A percentile compares a stretch with the other conserved stretches of the same genome.
Conservation (phyloP, 108 stramenopile species). For the Nitzschia sp. region DNA sequence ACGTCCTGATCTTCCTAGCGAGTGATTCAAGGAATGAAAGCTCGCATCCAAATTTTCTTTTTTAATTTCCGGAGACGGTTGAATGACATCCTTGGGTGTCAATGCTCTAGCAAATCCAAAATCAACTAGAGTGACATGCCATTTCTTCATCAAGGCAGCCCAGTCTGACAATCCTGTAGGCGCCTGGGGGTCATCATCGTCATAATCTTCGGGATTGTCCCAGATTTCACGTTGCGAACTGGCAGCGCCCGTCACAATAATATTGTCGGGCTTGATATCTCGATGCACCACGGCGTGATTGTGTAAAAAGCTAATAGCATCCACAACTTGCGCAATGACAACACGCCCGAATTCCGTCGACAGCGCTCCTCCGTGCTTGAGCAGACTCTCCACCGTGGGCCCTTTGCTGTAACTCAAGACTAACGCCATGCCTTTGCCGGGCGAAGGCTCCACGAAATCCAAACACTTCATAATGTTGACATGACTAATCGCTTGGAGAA, state of each 20-base stretch:
- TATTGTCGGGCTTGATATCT: constrained; percentile 79
- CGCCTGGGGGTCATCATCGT: constrained; percentile 2
- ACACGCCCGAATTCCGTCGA: constrained; percentile 48
- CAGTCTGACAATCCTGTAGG: constrained; percentile 26
- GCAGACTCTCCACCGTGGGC: constrained; percentile 52
- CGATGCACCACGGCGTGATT: constrained; percentile 74
- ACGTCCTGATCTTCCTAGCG: not conserved
- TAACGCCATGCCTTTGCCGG: constrained; percentile 14
- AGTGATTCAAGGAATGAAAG: not conserved
- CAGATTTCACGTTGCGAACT: constrained; percentile 17
- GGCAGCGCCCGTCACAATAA: constrained; percentile 16
- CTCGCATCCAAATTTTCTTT: constrained; percentile 1
- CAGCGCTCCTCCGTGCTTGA: constrained; percentile 64
- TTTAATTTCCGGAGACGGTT: constrained; percentile 8
- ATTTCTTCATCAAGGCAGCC: constrained; percentile 28
- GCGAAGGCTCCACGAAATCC: constrained; percentile 37
- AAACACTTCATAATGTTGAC: constrained; percentile 66
- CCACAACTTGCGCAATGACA: constrained; percentile 60
- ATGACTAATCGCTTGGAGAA: constrained; percentile 53
- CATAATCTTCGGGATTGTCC: constrained; percentile 19
- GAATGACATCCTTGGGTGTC: constrained; percentile 38
- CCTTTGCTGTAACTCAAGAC: constrained; percentile 44
- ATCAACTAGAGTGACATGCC: constrained; percentile 70
- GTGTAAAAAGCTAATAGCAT: constrained; percentile 68
- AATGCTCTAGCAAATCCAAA: constrained; percentile 83